Evolutionary conservation across 768 basidiomycete species (phyloP).

Genomic region (Calocera cornea): DNA sequence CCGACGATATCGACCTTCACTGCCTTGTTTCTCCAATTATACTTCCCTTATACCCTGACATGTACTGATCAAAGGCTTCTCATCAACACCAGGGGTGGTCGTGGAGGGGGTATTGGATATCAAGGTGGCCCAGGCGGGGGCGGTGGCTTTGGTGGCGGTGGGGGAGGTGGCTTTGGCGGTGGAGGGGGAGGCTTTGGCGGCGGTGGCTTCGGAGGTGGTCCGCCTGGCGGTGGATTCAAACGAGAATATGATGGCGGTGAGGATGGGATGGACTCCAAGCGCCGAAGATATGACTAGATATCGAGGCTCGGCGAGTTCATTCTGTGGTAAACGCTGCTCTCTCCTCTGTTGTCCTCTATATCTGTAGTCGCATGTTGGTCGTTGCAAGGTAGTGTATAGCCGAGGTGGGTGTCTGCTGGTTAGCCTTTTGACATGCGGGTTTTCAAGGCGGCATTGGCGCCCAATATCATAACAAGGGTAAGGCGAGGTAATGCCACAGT

Average conservation of each 20-base stretch:
- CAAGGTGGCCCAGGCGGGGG: slow-evolving; percentile 28
- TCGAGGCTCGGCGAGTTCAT: not conserved
- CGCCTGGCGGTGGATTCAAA: slow-evolving; percentile 26
- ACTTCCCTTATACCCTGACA: not conserved
- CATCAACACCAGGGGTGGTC: slow-evolving; percentile 33
- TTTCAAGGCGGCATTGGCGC: too few relatives aligned
- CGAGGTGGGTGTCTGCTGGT: not conserved
- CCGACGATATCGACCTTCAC: not conserved
- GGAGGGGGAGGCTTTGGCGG: slow-evolving; percentile 24
- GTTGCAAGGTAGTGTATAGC: not conserved
- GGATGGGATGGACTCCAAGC: not conserved
- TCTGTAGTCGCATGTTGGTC: not conserved
- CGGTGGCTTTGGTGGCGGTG: slow-evolving; percentile 37
- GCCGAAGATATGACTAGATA: not conserved
- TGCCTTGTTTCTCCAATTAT: not conserved
- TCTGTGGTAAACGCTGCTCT: not conserved
- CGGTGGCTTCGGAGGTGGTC: slow-evolving; percentile 22
- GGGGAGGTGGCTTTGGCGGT: slow-evolving; percentile 31
- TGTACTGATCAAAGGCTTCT: not conserved
- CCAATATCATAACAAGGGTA: too few relatives aligned
- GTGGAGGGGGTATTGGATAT: slow-evolving; percentile 61
- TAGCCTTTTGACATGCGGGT: not conserved
- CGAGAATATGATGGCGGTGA: slow-evolving; percentile 4
- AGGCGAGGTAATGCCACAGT: too few relatives aligned
- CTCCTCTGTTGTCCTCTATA: not conserved